These are phyloP conservation scores for Fraxinus greggii DNA, from an alignment of 305 asterid species.

Conservation along the genomic window DNA sequence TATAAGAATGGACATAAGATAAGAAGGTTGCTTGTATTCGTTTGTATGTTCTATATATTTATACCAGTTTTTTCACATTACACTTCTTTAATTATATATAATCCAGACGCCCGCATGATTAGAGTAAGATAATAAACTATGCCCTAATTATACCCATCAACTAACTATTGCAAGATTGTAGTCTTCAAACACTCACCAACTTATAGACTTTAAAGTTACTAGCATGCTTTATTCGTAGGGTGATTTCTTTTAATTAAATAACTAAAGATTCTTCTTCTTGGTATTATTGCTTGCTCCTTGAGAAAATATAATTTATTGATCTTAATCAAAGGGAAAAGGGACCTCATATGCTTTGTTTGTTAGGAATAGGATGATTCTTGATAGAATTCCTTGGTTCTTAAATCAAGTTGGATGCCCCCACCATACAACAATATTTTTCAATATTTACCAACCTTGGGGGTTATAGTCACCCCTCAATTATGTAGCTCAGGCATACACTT, in stretches of 20 bases:
- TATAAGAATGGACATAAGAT: not conserved
- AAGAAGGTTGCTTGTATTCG: not conserved
- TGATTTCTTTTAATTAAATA: not conserved
- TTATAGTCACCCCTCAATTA: not conserved
- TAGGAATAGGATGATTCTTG: slow-evolving; percentile 25
- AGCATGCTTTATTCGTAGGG: not conserved
- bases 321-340: slow-evolving; percentile 20
- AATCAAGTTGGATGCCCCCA: slow-evolving; percentile 26
- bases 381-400: slow-evolving; percentile 30
- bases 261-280: not conserved
- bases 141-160: not conserved
- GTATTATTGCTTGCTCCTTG: not conserved
- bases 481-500: slow-evolving; percentile 10
- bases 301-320: not conserved
- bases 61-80: not conserved
- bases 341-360: slow-evolving; percentile 24
- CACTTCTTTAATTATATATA: not conserved
- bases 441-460: not conserved
- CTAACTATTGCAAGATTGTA: not conserved
- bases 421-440: slow-evolving; percentile 6
- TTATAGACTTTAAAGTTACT: not conserved
- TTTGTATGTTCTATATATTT: not conserved
- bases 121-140: not conserved
- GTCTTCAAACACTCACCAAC: not conserved
- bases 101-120: not conserved